Percentiles rank a stretch among this genome's conserved stretches.
These are phyloP conservation scores for Friedmanniomyces simplex DNA, from an alignment of 495 filamentous ascomycete species.

Conservation along the genomic window DNA sequence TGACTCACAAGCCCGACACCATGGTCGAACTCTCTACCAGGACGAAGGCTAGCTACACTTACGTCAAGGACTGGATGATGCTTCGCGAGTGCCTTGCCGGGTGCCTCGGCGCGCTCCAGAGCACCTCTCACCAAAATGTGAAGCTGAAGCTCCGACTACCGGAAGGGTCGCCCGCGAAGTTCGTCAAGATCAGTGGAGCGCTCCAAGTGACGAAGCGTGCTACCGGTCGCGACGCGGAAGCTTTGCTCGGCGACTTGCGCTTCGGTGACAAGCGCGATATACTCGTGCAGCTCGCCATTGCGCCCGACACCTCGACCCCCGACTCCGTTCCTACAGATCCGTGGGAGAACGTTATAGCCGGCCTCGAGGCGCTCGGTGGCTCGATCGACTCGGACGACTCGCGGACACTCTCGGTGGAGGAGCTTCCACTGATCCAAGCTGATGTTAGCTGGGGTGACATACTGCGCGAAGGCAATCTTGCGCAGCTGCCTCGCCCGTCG, in stretches of 20 bases:
- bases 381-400: conserved; percentile 79
- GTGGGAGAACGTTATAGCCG: conserved; percentile 95
- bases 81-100: conserved; percentile 92
- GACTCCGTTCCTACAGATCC: conserved; percentile 85
- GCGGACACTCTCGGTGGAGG: conserved; percentile 76
- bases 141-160: conserved; percentile 91
- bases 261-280: conserved; percentile 98
- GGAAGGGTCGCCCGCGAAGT: conserved; percentile 93
- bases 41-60: conserved; percentile 94
- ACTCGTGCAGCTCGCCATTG: conserved; percentile 86
- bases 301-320: conserved; percentile 75
- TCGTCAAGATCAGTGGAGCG: conserved; percentile 96
- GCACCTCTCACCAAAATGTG: conserved; percentile 95
- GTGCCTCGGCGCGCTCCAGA: conserved; percentile 88
- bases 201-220: conserved; percentile 95
- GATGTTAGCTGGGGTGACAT: conserved; percentile 92
- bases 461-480: conserved; percentile 77
- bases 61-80: conserved; percentile 99
- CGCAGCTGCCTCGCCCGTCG: conserved; percentile 79
- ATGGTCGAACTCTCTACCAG: conserved; percentile 96
- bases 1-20: conserved; percentile 97
- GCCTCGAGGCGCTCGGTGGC: conserved; percentile 89
- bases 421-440: conserved; percentile 90
- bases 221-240: conserved; percentile 93
- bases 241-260: conserved; percentile 79